Conservation (phyloP, 306 rosid genomes). For the Fragaria iinumae region DNA sequence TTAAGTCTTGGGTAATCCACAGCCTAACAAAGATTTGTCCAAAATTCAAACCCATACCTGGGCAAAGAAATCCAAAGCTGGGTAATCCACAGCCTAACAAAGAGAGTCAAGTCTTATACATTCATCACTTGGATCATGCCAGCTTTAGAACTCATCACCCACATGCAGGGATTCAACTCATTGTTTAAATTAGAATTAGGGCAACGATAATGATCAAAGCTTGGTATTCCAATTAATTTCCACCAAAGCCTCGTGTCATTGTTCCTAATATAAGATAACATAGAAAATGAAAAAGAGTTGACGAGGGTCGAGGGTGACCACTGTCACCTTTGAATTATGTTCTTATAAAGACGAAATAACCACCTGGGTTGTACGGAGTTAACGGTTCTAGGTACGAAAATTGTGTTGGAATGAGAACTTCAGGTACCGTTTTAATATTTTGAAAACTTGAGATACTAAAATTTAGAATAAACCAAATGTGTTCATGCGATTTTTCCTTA, state of each 20-base stretch:
- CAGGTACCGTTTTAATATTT: too few relatives aligned
- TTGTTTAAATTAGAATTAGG: background rate
- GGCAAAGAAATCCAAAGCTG: background rate
- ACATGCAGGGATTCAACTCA: background rate
- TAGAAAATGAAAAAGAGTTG: background rate
- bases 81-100: too few relatives aligned
- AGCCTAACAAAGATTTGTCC: background rate
- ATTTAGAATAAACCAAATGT: too few relatives aligned
- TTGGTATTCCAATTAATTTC: background rate
- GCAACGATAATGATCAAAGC: background rate
- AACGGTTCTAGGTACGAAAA: too few relatives aligned
- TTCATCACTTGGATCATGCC: background rate
- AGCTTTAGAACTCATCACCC: background rate
- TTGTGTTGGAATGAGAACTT: too few relatives aligned
- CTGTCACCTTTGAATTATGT: background rate
- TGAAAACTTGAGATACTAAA: too few relatives aligned
- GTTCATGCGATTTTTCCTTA: too few relatives aligned
- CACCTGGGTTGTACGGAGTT: too few relatives aligned
- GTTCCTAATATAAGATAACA: background rate
- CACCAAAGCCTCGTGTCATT: background rate
- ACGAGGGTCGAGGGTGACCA: background rate
- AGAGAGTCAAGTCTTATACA: background rate
- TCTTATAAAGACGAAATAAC: background rate
- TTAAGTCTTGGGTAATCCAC: background rate
- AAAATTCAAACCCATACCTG: too few relatives aligned